Conservation (phyloP, 2,329 filamentous ascomycete species). For the Colletotrichum incanum region DNA sequence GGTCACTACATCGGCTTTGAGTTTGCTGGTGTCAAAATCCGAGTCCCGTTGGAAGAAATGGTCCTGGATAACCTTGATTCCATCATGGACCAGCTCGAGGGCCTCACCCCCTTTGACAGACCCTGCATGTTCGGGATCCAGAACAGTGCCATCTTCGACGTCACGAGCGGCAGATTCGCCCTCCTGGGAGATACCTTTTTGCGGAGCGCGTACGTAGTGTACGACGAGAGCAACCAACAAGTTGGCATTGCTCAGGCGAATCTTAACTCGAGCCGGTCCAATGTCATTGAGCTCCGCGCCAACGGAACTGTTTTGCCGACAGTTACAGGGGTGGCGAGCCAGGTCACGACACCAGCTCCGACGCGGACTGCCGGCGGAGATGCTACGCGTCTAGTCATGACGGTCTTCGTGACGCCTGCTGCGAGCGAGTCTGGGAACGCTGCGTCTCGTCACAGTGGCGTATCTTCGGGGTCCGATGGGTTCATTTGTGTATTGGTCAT, state of each 20-base stretch:
- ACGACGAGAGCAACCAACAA: slow-evolving; percentile 80
- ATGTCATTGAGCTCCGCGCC: slow-evolving; percentile 63
- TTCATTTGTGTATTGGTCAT: not conserved
- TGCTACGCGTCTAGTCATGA: not conserved
- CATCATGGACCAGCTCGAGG: slow-evolving; percentile 56
- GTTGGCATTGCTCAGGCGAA: slow-evolving; percentile 75
- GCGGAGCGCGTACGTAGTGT: slow-evolving; percentile 82
- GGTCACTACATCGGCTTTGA: slow-evolving; percentile 58
- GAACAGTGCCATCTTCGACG: slow-evolving; percentile 74
- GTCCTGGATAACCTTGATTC: slow-evolving; percentile 59
- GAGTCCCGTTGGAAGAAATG: slow-evolving; percentile 72
- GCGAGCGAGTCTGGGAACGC: slow-evolving; percentile 22
- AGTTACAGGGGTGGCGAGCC: slow-evolving; percentile 58
- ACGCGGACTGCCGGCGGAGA: slow-evolving; percentile 8
- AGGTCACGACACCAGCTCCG: slow-evolving; percentile 14
- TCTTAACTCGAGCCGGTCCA: slow-evolving; percentile 60
- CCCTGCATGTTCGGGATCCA: slow-evolving; percentile 70
- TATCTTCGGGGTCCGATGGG: not conserved
- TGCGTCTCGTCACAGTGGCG: not conserved
- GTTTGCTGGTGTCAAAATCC: slow-evolving; percentile 61
- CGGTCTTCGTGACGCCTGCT: slow-evolving; percentile 14
- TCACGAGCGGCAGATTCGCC: slow-evolving; percentile 69
- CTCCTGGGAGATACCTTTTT: slow-evolving; percentile 81
- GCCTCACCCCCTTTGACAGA: slow-evolving; percentile 57
- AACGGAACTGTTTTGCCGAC: slow-evolving; percentile 58